Base-by-base conservation (phyloP, 225 moss, liverwort and hornwort genomes). In the Lunularia cruciata region DNA sequence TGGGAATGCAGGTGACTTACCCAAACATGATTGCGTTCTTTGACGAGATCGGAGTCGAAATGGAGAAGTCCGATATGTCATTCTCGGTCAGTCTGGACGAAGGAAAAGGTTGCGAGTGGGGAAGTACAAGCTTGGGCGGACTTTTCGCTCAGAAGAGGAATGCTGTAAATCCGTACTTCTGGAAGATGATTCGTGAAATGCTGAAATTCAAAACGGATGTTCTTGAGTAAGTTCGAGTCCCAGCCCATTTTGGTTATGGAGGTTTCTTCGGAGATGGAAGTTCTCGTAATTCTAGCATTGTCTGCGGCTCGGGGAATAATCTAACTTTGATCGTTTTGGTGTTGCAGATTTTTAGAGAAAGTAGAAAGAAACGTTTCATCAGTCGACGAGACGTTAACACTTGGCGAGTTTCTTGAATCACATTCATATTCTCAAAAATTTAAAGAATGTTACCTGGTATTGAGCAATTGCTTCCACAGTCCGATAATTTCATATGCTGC, bases 31-130 rank as follows among this genome's bases (percentile, higher is more conserved):
- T 98, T 8, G 62, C 74, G 18, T 80, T 79, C 57, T 98, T 93
- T 64, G 93, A 91, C 49, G 83, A 86, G 30, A 60, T 77, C 16
- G 89, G 88, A 37, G 89, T 93, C 67, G 88, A 88, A 38, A 82
- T 85, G 72, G 93, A 92, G 87, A 83, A 82, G 45, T 89, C 90
- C 1, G 86, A 93, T 49, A 98, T 98, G 91, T 91, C 93, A 0
- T 98, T 98, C 72, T 82, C 90, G 1, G 86, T 98, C 20, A 98
- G 98, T 65, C 72, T 98, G 86, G 83, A 72, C 28, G 78, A 46
- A 3, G 93, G 96, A 34, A 79, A 57, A 39, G 93, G 90, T 31
- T 98, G 98, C 57, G 93, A 98, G 65, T 98, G 91, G 93, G 91
- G 81, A 6, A 98, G 93, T 70, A 72, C 25, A n/a, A 81, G 91